phyloP scores from a whole-genome alignment of 192 early-diverging fungal species.

The Coemansia sp. region DNA sequence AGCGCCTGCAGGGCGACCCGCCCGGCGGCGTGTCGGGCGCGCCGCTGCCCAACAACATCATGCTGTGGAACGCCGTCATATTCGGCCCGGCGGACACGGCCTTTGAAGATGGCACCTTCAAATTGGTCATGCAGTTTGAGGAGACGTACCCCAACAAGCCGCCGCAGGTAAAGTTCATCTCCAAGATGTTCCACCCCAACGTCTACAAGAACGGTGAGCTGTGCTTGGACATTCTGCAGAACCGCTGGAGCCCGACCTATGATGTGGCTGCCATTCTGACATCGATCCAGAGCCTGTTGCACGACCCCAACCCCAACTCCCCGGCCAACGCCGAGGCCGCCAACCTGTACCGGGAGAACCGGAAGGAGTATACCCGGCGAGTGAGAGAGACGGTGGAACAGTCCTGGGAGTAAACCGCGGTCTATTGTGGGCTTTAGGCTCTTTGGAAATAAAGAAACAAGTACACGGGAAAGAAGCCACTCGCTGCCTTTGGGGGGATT shows the following conservation, averaged over 20 bases:
- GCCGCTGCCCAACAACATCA: conserved; percentile 94
- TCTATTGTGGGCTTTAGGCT: neutral
- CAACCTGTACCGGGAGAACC: conserved; percentile 83
- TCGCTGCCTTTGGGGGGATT: no score
- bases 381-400: conserved; percentile 87
- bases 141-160: conserved; percentile 98
- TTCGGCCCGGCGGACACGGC: conserved; percentile 95
- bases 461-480: no score
- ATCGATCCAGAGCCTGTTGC: conserved; percentile 89
- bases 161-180: conserved; percentile 88
- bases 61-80: conserved; percentile 99
- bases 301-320: conserved; percentile 95
- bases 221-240: conserved; percentile 97
- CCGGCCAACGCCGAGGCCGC: conserved; percentile 98
- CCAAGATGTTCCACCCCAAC: conserved; percentile 97
- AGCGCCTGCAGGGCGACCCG: conserved; percentile 89
- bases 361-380: conserved; percentile 87
- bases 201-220: conserved; percentile 96
- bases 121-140: conserved; percentile 88
- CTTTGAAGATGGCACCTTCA: conserved; percentile 98
- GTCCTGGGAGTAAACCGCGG: conserved; percentile 56
- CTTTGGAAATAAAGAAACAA: no score
- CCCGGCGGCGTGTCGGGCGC: conserved; percentile 83
- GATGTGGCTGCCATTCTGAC: conserved; percentile 92
- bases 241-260: conserved; percentile 96